Evolutionary conservation across 331 rosid genomes (phyloP), one percentile per base, ranked within the genome.

Genomic region (Pyracantha coccinea): DNA sequence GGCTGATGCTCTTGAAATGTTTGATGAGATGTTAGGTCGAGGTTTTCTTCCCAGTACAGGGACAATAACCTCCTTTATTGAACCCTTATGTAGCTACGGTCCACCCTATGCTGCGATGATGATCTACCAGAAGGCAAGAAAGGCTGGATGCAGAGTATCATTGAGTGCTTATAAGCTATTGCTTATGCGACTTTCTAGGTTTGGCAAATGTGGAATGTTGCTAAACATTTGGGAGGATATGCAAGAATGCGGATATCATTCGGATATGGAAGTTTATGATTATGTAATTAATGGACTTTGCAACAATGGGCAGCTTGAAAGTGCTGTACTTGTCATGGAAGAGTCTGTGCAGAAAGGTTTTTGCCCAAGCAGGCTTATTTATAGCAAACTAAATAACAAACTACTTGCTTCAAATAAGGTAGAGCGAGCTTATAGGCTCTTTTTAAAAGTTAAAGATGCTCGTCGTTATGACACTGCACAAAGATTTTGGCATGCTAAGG

Each of bases 291-390:
- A 68, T 65, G 96, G 98, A 61, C 97, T 91, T 76, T 89, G 92
- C 83, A 90, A 85, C 78, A 63, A 83, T 20, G 98, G 96, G 72
- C 95, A 90, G 72, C 93, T 93, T 71, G 97, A 93, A 74, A 88
- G 86, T 82, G 98, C 96, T 17, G 93, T 87, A 82, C 93, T 86
- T 80, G 97, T 88, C 75, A 88, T 90, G 98, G 97, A 91, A 85
- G 98, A 93, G 88, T 86, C 82, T 78, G 69, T 93, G 80, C 69
- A 77, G 52, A 83, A 82, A 73, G 96, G 96, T 16, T 91, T 89
- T 67, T 91, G 92, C 76, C 96, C 96, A 2, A 79, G 87, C 85
- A 89, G 97, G 83, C 96, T 83, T 70, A 85, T 82, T 24, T 92
- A 85, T 72, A 86, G 95, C 86, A 93, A 88, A 82, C 80, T 93